phyloP scores from a whole-genome alignment of 495 filamentous ascomycete species.

The Podospora bellae-mahoneyi region DNA sequence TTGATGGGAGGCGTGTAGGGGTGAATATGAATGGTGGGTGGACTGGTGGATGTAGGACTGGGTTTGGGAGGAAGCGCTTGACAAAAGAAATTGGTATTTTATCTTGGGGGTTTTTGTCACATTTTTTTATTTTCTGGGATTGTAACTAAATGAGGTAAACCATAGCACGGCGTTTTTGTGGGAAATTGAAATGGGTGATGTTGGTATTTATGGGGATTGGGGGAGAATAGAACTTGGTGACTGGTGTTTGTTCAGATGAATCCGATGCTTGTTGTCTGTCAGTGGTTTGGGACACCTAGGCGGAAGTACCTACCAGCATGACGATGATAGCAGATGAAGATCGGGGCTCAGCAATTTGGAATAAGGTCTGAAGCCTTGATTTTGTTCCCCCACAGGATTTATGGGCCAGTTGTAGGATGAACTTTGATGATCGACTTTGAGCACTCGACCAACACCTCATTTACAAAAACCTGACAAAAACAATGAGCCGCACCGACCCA shows the following conservation, averaged over 20 bases:
- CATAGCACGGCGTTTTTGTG: constrained; percentile 33
- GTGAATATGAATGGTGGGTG: not conserved
- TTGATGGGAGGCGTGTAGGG: not conserved
- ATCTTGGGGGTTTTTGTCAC: not conserved
- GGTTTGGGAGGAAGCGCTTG: not conserved
- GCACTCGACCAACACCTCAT: no score
- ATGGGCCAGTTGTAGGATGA: no score
- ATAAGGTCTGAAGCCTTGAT: no score
- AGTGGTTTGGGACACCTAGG: no score
- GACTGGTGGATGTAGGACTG: not conserved
- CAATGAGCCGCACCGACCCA: no score
- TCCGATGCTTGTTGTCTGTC: no score
- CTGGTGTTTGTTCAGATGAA: not conserved
- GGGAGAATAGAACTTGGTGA: not conserved
- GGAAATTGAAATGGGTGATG: constrained; percentile 8
- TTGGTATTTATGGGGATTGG: not conserved
- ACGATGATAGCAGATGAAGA: no score
- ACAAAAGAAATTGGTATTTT: constrained; percentile 9
- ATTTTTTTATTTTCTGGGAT: constrained; percentile 7
- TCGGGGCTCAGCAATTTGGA: no score
- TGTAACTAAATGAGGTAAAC: constrained; percentile 13
- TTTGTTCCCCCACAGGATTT: no score
- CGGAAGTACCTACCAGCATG: no score
- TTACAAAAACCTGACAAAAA: no score
- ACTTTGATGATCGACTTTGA: no score